phyloP scores from a whole-genome alignment of 768 basidiomycete genomes.

The Suillus occidentalis region DNA sequence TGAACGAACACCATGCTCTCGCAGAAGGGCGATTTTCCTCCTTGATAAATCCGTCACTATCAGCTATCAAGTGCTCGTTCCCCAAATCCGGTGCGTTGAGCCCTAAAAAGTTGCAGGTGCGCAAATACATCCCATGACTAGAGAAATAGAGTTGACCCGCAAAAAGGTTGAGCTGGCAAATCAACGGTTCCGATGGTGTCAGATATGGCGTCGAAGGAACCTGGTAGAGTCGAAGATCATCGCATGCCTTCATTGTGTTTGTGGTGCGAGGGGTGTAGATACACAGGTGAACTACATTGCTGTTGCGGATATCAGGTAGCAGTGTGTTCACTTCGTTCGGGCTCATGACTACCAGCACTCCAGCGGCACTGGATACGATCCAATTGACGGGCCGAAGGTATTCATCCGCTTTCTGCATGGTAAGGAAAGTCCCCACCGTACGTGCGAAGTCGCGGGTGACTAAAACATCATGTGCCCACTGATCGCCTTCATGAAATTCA shows the following conservation, averaged over 20 bases:
- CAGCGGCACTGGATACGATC: constrained; percentile 20
- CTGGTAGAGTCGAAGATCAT: constrained; percentile 27
- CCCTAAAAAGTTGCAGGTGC: constrained; percentile 28
- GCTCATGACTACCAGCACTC: constrained; percentile 40
- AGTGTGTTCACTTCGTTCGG: constrained; percentile 40
- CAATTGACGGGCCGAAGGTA: constrained; percentile 32
- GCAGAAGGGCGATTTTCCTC: constrained; percentile 15
- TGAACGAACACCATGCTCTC: constrained; percentile 2
- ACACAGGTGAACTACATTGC: constrained; percentile 38
- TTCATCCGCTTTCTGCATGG: constrained; percentile 13
- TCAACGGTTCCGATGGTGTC: background rate
- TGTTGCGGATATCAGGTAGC: constrained; percentile 35
- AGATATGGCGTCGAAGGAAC: constrained; percentile 8
- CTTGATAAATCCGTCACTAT: constrained; percentile 23
- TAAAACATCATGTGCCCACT: constrained; percentile 21
- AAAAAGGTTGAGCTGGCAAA: constrained; percentile 31
- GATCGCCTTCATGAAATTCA: constrained; percentile 17
- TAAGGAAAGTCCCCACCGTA: constrained; percentile 6
- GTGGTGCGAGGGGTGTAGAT: constrained; percentile 41
- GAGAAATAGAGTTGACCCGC: constrained; percentile 34
- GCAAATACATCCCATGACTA: constrained; percentile 27
- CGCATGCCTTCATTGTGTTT: constrained; percentile 36
- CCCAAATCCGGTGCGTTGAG: constrained; percentile 20
- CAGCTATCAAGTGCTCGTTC: constrained; percentile 7
- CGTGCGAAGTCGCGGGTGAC: constrained; percentile 19